Conservation (phyloP, 2,329 filamentous ascomycete species). For the Pezicula rhizophila region DNA sequence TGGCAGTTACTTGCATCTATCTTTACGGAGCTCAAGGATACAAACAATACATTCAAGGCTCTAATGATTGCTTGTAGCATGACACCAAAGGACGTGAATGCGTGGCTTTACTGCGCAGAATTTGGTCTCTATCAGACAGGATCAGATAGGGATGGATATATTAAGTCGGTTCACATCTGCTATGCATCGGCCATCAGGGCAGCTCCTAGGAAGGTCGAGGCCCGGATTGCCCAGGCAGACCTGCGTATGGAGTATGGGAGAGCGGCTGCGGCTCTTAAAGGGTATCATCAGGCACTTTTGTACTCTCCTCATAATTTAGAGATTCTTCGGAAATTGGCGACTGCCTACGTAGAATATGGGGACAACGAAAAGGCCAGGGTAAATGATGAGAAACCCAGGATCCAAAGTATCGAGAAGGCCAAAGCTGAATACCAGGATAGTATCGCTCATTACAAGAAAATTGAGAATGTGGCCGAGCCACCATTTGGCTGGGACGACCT, state of each 20-base stretch:
- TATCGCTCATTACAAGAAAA: constrained; percentile 22
- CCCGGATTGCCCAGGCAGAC: constrained; percentile 53
- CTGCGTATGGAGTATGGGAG: constrained; percentile 51
- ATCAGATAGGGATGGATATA: constrained; percentile 37
- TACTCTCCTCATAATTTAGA: constrained; percentile 40
- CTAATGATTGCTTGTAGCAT: constrained; percentile 58
- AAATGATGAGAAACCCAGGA: constrained; percentile 21
- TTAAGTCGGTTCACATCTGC: constrained; percentile 51
- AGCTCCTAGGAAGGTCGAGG: constrained; percentile 45
- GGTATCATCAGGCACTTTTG: constrained; percentile 50
- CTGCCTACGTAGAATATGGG: constrained; percentile 28
- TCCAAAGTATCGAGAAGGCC: constrained; percentile 21
- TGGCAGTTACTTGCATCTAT: constrained; percentile 58
- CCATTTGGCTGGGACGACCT: constrained; percentile 66
- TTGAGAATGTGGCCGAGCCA: constrained; percentile 5
- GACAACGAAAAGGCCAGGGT: constrained; percentile 26
- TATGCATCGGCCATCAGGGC: constrained; percentile 54
- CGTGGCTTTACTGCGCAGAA: constrained; percentile 53
- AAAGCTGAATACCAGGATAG: constrained; percentile 27
- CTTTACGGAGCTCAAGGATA: constrained; percentile 53
- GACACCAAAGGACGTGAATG: constrained; percentile 51
- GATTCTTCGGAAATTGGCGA: constrained; percentile 28
- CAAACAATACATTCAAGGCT: constrained; percentile 51
- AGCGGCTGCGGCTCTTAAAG: constrained; percentile 45
- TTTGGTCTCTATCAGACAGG: constrained; percentile 48